Evolutionary conservation across 2,329 filamentous ascomycete genomes (phyloP).

Genomic region (Colletotrichum musicola): DNA sequence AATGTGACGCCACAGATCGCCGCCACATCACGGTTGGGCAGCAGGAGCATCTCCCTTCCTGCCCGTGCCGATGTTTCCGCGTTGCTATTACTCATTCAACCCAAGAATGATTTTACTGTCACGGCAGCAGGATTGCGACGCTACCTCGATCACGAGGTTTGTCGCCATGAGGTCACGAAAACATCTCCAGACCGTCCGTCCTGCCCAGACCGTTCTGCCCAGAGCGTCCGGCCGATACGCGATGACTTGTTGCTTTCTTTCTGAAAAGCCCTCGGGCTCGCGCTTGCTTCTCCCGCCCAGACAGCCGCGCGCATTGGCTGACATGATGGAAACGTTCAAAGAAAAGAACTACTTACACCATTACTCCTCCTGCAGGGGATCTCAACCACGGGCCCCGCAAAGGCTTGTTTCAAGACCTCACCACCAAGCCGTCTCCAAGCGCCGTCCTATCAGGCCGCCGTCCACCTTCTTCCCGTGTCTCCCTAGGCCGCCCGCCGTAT

Average conservation of each 20-base stretch:
- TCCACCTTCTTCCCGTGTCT: slow-evolving; percentile 5
- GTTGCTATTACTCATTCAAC: too few species aligned
- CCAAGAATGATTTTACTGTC: too few species aligned
- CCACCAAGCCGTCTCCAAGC: background rate
- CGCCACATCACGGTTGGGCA: too few species aligned
- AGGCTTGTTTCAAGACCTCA: slow-evolving; percentile 38
- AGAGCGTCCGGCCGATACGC: background rate
- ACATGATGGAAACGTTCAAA: slow-evolving; percentile 16
- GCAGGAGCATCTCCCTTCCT: too few species aligned
- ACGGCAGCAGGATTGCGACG: too few species aligned
- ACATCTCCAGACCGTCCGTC: too few species aligned
- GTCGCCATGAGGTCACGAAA: too few species aligned
- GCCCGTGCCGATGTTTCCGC: too few species aligned
- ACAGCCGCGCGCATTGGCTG: slow-evolving; percentile 22
- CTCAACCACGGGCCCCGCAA: slow-evolving; percentile 18
- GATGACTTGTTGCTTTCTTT: background rate
- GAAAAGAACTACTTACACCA: background rate
- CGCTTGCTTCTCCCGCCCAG: slow-evolving; percentile 3
- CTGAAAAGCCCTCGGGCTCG: background rate
- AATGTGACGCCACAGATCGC: too few species aligned
- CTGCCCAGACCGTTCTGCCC: too few species aligned
- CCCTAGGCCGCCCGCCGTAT: slow-evolving; percentile 7
- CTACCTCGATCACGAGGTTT: too few species aligned
- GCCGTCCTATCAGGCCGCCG: slow-evolving; percentile 18
- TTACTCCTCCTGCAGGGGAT: slow-evolving; percentile 9